Evolutionary conservation across 1,284 basidiomycete genomes (phyloP).

Genomic region (Marasmius fiardii): DNA sequence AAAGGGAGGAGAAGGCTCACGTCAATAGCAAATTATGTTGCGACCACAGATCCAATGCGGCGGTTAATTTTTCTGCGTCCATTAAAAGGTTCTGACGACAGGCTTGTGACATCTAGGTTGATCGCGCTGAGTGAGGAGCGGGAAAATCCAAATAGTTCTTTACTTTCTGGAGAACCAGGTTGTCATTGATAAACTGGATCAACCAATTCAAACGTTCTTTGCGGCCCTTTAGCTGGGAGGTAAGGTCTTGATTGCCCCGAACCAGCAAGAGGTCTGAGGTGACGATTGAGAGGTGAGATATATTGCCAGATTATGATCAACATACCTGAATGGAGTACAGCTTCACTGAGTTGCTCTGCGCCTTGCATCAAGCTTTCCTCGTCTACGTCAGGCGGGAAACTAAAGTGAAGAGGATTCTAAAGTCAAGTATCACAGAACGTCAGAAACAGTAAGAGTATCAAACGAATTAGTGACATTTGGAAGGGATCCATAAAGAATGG

Average conservation of each 20-base stretch:
- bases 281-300: neutral
- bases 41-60: slow-evolving; percentile 82
- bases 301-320: neutral
- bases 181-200: slow-evolving; percentile 85
- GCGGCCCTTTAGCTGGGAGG: slow-evolving; percentile 74
- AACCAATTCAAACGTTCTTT: slow-evolving; percentile 78
- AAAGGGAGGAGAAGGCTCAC: slow-evolving; percentile 35
- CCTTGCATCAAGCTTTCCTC: slow-evolving; percentile 80
- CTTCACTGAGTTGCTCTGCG: slow-evolving; percentile 72
- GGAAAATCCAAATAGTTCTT: slow-evolving; percentile 9
- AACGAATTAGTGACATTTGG: slow-evolving; percentile 41
- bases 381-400: slow-evolving; percentile 75
- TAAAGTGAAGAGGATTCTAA: slow-evolving; percentile 83
- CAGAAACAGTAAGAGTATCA: slow-evolving; percentile 9
- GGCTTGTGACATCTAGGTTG: slow-evolving; percentile 70
- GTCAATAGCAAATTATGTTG: slow-evolving; percentile 72
- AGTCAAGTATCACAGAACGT: slow-evolving; percentile 9
- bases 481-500: slow-evolving; percentile 77
- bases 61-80: slow-evolving; percentile 89
- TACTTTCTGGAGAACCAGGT: slow-evolving; percentile 75
- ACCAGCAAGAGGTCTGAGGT: slow-evolving; percentile 68
- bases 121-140: slow-evolving; percentile 4
- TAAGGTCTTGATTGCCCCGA: slow-evolving; percentile 76
- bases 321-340: slow-evolving; percentile 68
- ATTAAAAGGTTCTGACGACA: slow-evolving; percentile 74